phyloP scores from a whole-genome alignment of 2,329 filamentous ascomycete genomes.

The Sphaceloma murrayae region DNA sequence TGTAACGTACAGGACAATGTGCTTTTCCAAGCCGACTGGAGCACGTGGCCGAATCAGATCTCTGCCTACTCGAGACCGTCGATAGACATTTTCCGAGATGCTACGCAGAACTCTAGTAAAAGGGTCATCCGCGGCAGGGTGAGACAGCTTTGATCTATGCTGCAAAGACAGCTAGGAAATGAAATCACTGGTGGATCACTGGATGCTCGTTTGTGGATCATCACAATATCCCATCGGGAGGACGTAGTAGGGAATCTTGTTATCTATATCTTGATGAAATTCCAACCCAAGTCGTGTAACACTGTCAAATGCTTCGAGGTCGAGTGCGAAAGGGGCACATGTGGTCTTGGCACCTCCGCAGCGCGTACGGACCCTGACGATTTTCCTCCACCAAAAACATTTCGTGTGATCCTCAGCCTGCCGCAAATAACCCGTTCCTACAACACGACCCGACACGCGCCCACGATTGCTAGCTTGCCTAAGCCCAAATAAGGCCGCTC shows the following conservation, averaged over 20 bases:
- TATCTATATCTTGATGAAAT: no score
- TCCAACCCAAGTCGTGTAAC: no score
- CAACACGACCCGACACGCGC: background rate
- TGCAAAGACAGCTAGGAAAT: no score
- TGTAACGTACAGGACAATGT: conserved; percentile 22
- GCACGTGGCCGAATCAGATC: conserved; percentile 20
- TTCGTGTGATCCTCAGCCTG: conserved; percentile 14
- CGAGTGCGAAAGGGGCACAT: background rate
- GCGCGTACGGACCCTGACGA: conserved; percentile 10
- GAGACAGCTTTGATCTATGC: no score
- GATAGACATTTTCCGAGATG: conserved; percentile 25
- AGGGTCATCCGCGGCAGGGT: no score
- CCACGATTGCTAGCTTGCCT: background rate
- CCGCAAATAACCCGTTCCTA: background rate
- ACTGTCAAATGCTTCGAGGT: no score
- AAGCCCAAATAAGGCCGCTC: background rate
- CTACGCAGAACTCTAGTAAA: no score
- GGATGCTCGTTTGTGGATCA: no score
- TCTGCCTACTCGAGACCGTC: conserved; percentile 26
- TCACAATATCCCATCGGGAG: no score
- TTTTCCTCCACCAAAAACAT: conserved; percentile 15
- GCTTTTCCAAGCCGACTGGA: conserved; percentile 27
- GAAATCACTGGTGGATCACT: no score
- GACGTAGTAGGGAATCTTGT: no score
- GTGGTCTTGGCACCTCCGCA: conserved; percentile 6